Conservation (phyloP, 495 filamentous ascomycete species). For the Aeminium ludgeri region DNA sequence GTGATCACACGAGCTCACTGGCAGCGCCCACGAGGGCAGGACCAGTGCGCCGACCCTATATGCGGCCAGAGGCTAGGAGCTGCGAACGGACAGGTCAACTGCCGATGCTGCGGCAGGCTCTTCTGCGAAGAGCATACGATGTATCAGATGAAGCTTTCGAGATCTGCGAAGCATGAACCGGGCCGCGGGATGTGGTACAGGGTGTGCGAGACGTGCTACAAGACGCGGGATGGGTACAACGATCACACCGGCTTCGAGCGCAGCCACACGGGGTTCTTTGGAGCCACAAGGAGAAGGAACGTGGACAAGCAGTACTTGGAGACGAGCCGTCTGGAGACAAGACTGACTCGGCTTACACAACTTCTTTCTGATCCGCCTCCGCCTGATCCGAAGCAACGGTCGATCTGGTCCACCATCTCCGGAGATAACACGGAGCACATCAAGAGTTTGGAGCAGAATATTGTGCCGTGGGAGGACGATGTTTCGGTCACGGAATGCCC, state of each 20-base stretch:
- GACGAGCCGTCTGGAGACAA: conserved; percentile 74
- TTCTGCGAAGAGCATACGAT: conserved; percentile 98
- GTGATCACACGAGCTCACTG: conserved; percentile 76
- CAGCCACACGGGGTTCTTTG: conserved; percentile 56
- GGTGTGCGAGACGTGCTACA: conserved; percentile 96
- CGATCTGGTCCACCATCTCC: conserved; percentile 39
- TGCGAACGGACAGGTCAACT: conserved; percentile 74
- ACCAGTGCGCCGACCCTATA: conserved; percentile 69
- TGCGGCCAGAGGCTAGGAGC: conserved; percentile 66
- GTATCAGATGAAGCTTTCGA: conserved; percentile 97
- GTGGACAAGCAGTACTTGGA: conserved; percentile 77
- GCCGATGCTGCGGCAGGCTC: conserved; percentile 74
- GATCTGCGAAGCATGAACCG: conserved; percentile 80
- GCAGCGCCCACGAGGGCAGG: conserved; percentile 57
- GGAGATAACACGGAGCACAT: conserved; percentile 47
- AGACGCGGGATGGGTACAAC: conserved; percentile 87
- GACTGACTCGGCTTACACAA: conserved; percentile 78
- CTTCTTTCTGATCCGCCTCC: conserved; percentile 54
- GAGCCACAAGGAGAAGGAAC: conserved; percentile 46
- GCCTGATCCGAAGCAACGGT: conserved; percentile 33
- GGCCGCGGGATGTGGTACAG: conserved; percentile 84
- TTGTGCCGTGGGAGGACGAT: conserved; percentile 94
- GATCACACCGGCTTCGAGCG: conserved; percentile 42
- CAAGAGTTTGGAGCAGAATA: conserved; percentile 70
- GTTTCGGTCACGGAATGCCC: conserved; percentile 63